Base-by-base conservation (phyloP, 1,139 yeast species). In the Saccharomyces hybrid region DNA sequence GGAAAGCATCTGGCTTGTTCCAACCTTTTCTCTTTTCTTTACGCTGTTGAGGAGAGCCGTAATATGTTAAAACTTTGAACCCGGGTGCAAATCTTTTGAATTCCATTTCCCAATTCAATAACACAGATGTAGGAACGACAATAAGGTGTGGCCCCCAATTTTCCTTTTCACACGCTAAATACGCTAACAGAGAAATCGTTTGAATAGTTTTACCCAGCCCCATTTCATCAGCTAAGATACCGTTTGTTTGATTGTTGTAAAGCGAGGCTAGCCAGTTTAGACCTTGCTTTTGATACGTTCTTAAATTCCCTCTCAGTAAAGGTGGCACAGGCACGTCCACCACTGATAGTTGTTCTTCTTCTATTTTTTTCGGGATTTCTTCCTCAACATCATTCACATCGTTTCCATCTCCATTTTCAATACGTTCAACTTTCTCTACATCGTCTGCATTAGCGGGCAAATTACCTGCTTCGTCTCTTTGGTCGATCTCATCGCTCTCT, bases 71-170 rank as follows among this genome's bases (percentile, higher is more conserved):
- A 1, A 95, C 95, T 69, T 95, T 93, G 71, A 95, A 87, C 0
- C 99, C 99, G 0, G 99, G 99, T 0, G 98, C 98, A 76, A 95
- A 95, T 63, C 96, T 83, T 67, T 93, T 95, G 73, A 95, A 91
- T 69, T 95, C 99, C 97, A 93, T 91, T 70, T 95, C 99, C 99
- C 99, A 95, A 69, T 95, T 95, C 55, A 95, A 81, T 85, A 95
- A 84, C n/a, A 95, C 99, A 19, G 97, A 89, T 0, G 99, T 95
- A 2, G 99, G 99, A 3, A 95, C 99, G 58, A 95, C 83, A 71
- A 95, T 91, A 54, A 95, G 75, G 74, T 95, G 99, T 0, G 99
- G 99, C 0, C 99, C 99, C 99, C 99, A 93, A 31, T 87, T 80
- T 56, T 88, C 88, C 66, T 90, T 91, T 63, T 87, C 96, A 63